A percentile compares a stretch with the other conserved stretches of the same genome.
phyloP scores from a whole-genome alignment of 1,284 basidiomycete species.

The Apiotrichum veenhuisii region DNA sequence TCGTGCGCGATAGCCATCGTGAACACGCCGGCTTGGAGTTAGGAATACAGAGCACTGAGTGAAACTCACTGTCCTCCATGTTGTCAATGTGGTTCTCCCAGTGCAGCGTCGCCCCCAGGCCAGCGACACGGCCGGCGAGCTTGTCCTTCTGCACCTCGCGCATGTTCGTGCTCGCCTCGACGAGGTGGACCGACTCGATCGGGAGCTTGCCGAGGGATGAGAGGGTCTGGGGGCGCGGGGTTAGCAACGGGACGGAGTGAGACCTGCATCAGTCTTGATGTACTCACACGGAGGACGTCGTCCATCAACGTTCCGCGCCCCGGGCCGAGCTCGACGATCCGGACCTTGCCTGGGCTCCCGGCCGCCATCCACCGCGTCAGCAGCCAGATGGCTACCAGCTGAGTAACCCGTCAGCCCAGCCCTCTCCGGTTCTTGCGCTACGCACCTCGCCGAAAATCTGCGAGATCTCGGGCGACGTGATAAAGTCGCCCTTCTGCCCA shows the following conservation, averaged over 20 bases:
- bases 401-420: not conserved
- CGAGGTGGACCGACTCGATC: constrained; percentile 64
- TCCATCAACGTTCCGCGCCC: constrained; percentile 88
- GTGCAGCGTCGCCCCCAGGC: constrained; percentile 50
- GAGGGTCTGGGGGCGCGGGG: constrained; percentile 42
- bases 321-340: constrained; percentile 89
- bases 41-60: no score
- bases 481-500: constrained; percentile 85
- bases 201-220: constrained; percentile 27
- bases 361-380: constrained; percentile 70
- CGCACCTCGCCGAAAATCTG: constrained; percentile 94
- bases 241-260: no score
- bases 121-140: constrained; percentile 46
- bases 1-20: constrained; percentile 93
- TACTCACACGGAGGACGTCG: constrained; percentile 77
- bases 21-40: constrained; percentile 55
- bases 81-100: constrained; percentile 77
- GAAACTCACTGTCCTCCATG: constrained; percentile 51
- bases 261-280: no score
- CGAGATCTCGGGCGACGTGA: constrained; percentile 93
- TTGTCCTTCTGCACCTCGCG: constrained; percentile 62
- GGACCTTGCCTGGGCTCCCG: constrained; percentile 57
- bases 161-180: constrained; percentile 74
- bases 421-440: not conserved
- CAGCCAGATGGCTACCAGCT: constrained; percentile 85